Conservation (phyloP, 768 basidiomycete genomes). For the Neoboletus magnificus region DNA sequence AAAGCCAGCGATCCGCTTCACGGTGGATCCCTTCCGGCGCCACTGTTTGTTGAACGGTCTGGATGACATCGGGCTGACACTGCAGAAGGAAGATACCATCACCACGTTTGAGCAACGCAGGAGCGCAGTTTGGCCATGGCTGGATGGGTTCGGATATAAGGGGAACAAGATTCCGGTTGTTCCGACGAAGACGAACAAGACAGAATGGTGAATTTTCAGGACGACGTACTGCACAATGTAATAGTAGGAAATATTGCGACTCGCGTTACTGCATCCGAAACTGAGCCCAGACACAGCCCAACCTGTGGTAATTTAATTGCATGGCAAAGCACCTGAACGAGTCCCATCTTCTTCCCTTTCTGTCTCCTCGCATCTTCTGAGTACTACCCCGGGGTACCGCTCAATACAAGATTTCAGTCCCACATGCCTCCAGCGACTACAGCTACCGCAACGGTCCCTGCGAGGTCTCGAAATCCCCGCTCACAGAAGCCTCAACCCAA, state of each 20-base stretch:
- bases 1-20: conserved; percentile 69
- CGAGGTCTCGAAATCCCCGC: conserved; percentile 11
- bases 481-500: conserved; percentile 17
- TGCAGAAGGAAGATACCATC: conserved; percentile 76
- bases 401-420: conserved; percentile 1
- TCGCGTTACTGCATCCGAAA: conserved; percentile 19
- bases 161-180: conserved; percentile 67
- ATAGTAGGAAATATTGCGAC: conserved; percentile 1
- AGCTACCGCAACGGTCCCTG: conserved; percentile 10
- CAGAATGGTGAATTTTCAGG: conserved; percentile 60
- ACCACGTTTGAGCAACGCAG: conserved; percentile 75
- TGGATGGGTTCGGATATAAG: conserved; percentile 92
- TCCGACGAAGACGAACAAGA: conserved; percentile 39
- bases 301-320: conserved; percentile 1
- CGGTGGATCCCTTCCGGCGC: conserved; percentile 84
- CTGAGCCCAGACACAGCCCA: conserved; percentile 6
- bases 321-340: conserved; percentile 5
- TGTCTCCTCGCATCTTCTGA: background rate
- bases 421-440: conserved; percentile 17
- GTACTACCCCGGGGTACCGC: background rate
- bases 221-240: background rate
- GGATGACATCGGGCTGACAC: conserved; percentile 94
- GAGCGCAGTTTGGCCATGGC: conserved; percentile 86
- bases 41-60: conserved; percentile 94
- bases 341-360: background rate